Conservation (phyloP, 768 basidiomycete species). For the Trametes sanguinea region DNA sequence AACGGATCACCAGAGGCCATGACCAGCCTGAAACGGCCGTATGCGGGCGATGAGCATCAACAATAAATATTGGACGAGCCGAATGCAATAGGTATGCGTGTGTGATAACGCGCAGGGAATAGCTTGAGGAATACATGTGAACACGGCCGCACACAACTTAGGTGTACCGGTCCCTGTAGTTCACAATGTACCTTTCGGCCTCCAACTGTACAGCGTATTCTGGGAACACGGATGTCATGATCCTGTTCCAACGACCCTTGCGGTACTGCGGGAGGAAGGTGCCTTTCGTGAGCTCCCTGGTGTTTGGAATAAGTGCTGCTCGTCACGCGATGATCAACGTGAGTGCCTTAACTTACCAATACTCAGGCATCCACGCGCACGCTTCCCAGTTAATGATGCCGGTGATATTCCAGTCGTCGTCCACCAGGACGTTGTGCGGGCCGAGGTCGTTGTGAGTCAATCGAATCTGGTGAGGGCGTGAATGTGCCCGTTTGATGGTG, state of each 20-base stretch:
- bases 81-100: too few relatives aligned
- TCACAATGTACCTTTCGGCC: conserved; percentile 8
- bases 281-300: conserved; percentile 12
- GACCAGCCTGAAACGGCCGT: too few relatives aligned
- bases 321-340: not conserved
- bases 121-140: too few relatives aligned
- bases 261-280: conserved; percentile 8
- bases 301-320: not conserved
- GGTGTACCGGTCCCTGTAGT: conserved; percentile 4
- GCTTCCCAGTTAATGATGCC: conserved; percentile 30
- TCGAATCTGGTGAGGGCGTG: conserved; percentile 14
- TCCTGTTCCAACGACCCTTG: conserved; percentile 7
- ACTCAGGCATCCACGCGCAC: conserved; percentile 28
- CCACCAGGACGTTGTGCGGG: conserved; percentile 39
- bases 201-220: conserved; percentile 1
- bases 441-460: conserved; percentile 41
- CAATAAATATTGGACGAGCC: too few relatives aligned
- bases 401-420: conserved; percentile 23
- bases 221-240: conserved; percentile 11
- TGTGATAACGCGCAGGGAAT: too few relatives aligned
- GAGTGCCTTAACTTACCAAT: conserved; percentile 15
- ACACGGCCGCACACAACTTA: not conserved
- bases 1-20: too few relatives aligned
- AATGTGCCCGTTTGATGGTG: conserved; percentile 10
- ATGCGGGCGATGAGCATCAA: too few relatives aligned